phyloP scores from a whole-genome alignment of 2,329 filamentous ascomycete species.

The Colletotrichum sp. region DNA sequence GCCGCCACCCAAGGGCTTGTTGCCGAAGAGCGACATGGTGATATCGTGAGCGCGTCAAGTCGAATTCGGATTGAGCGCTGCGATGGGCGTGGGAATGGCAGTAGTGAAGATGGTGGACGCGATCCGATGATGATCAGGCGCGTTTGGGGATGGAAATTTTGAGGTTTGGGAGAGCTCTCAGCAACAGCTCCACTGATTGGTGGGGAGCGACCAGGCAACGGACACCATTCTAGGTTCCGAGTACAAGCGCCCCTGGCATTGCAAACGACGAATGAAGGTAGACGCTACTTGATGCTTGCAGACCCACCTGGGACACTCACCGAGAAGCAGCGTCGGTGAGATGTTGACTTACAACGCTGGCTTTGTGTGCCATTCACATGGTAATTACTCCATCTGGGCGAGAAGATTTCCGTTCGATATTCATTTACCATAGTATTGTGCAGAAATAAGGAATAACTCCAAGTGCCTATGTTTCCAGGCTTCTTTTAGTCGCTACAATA shows the following conservation, averaged over 20 bases:
- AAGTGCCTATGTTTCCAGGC: background rate
- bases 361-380: background rate
- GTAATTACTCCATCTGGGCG: background rate
- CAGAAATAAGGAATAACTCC: accelerated
- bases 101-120: background rate
- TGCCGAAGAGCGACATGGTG: constrained; percentile 24
- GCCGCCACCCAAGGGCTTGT: constrained; percentile 23
- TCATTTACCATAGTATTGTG: background rate
- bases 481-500: background rate
- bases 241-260: background rate
- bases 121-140: constrained; percentile 1
- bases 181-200: constrained; percentile 23
- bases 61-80: background rate
- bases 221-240: background rate
- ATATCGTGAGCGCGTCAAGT: background rate
- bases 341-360: background rate
- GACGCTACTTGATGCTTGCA: background rate
- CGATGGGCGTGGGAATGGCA: background rate
- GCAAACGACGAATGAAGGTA: background rate
- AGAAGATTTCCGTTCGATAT: background rate
- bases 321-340: background rate
- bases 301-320: background rate
- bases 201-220: constrained; percentile 20
- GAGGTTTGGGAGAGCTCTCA: constrained; percentile 18
- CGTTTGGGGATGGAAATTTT: constrained; percentile 18